A percentile compares a stretch with the other conserved stretches of the same genome.
phyloP scores from a whole-genome alignment of 2,329 filamentous ascomycete genomes.

The Neonectria punicea region DNA sequence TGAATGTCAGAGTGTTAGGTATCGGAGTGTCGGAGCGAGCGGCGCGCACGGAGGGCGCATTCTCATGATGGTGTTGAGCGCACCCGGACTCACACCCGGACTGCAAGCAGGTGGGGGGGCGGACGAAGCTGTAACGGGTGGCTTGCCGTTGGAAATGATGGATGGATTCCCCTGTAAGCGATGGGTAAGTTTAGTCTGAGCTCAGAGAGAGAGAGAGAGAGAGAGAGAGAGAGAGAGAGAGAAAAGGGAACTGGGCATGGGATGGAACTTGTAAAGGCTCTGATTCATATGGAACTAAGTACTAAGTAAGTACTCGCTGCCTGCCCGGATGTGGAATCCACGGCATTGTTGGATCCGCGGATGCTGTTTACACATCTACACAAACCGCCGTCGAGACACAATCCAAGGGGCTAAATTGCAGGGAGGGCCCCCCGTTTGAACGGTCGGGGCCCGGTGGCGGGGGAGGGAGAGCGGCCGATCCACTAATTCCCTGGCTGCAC shows the following conservation, averaged over 20 bases:
- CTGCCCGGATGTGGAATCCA: neutral
- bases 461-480: slow-evolving; percentile 15
- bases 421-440: slow-evolving; percentile 19
- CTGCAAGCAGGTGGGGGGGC: neutral
- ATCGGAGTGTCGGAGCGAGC: neutral
- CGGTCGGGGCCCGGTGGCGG: slow-evolving; percentile 26
- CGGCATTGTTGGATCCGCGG: neutral
- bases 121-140: neutral
- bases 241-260: too few relatives aligned
- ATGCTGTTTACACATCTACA: too few relatives aligned
- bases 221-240: too few relatives aligned
- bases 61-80: neutral
- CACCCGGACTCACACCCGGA: neutral
- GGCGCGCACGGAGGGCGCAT: neutral
- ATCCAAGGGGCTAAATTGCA: slow-evolving; percentile 19
- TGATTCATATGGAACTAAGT: too few relatives aligned
- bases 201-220: too few relatives aligned
- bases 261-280: too few relatives aligned
- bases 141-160: neutral
- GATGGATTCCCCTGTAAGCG: neutral
- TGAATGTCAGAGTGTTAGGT: too few relatives aligned
- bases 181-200: too few relatives aligned
- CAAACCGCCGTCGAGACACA: too few relatives aligned
- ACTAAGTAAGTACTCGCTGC: too few relatives aligned
- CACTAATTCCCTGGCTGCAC: slow-evolving; percentile 10